Evolutionary conservation across 176 grass and related monocot species (phyloP).

Genomic region (Oryza nivara): DNA sequence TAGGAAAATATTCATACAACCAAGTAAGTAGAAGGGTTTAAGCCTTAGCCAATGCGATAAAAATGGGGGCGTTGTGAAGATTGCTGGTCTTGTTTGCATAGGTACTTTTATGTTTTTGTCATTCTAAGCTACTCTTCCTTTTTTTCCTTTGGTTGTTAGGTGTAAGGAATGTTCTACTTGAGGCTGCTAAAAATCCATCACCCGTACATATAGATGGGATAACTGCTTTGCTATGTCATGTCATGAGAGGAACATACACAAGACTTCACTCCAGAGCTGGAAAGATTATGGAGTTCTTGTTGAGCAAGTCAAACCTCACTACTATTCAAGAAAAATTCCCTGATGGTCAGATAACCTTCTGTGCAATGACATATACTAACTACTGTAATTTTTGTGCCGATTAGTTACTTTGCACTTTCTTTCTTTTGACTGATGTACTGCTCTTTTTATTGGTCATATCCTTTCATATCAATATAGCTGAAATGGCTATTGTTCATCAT

Average conservation of each 20-base stretch:
- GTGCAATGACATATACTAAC: background rate
- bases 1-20: background rate
- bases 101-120: conserved; percentile 21
- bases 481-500: background rate
- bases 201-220: conserved; percentile 57
- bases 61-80: background rate
- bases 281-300: conserved; percentile 71
- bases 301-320: conserved; percentile 62
- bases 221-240: conserved; percentile 73
- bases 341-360: conserved; percentile 59
- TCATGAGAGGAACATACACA: conserved; percentile 74
- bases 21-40: background rate
- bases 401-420: conserved; percentile 27
- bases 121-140: conserved; percentile 20
- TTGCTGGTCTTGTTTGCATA: conserved; percentile 4
- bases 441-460: background rate
- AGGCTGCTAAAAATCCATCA: conserved; percentile 71
- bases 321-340: conserved; percentile 58
- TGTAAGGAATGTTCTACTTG: conserved; percentile 58
- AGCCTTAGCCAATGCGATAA: background rate
- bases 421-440: background rate
- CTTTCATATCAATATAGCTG: conserved; percentile 1
- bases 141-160: conserved; percentile 47
- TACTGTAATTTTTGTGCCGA: conserved; percentile 20
- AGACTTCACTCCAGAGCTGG: conserved; percentile 87